Evolutionary conservation across 108 stramenopile genomes (phyloP).

Genomic region (Conticribra guillardii): DNA sequence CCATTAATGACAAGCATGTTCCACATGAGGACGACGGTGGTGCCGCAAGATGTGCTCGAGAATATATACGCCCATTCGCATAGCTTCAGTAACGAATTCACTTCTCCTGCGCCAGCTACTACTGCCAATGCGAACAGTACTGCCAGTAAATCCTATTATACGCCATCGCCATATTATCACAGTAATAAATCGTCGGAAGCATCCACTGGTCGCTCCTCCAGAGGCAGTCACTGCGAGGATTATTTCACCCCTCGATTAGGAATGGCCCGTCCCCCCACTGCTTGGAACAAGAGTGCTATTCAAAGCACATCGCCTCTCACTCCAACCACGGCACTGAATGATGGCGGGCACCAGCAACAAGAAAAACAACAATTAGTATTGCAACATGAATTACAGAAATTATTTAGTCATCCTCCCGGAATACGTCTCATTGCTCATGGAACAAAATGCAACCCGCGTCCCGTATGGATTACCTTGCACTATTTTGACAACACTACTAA

Average conservation of each 20-base stretch:
- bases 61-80: conserved; percentile 16
- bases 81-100: background rate
- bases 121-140: no score
- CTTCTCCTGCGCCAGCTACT: background rate
- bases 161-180: no score
- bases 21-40: background rate
- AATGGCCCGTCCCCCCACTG: background rate
- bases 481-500: background rate
- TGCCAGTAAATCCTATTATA: no score
- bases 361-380: background rate
- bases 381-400: background rate
- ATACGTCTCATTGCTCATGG: conserved; percentile 36
- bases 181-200: background rate
- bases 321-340: background rate
- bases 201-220: background rate
- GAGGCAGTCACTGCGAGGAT: background rate
- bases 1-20: background rate
- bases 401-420: conserved; percentile 11
- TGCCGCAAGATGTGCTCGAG: conserved; percentile 4
- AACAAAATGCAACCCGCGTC: conserved; percentile 26
- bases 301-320: background rate
- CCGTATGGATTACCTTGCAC: conserved; percentile 34
- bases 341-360: background rate
- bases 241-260: background rate
- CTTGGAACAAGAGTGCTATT: background rate